These are phyloP conservation scores for Diplodia scrobiculata DNA, from an alignment of 2,329 filamentous ascomycete genomes.

Conservation along the genomic window DNA sequence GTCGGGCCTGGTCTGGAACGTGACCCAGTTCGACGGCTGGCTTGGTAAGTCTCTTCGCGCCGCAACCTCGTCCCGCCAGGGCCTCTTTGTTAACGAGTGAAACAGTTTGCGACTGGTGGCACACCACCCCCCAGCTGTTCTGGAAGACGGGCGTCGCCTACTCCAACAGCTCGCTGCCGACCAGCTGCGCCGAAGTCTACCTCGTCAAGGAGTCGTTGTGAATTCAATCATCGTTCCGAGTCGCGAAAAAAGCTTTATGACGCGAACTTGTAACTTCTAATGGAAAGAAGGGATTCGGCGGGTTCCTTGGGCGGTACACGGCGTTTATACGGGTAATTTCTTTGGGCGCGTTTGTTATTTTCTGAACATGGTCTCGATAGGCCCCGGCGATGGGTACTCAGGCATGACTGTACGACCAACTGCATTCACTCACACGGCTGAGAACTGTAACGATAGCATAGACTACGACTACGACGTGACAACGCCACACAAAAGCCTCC, in stretches of 20 bases:
- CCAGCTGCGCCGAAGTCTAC: conserved; percentile 29
- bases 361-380: neutral
- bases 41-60: conserved; percentile 26
- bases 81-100: neutral
- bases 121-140: conserved; percentile 30
- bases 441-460: conserved; percentile 24
- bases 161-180: conserved; percentile 19
- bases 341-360: neutral
- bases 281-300: neutral
- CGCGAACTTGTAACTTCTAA: neutral
- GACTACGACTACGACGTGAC: conserved; percentile 27
- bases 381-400: conserved; percentile 17
- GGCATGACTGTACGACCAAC: conserved; percentile 25
- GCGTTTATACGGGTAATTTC: conserved; percentile 8
- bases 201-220: conserved; percentile 27
- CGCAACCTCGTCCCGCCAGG: neutral
- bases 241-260: neutral
- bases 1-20: conserved; percentile 19
- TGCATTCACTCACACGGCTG: conserved; percentile 3
- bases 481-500: conserved; percentile 6
- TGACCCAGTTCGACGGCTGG: conserved; percentile 29
- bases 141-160: conserved; percentile 19
- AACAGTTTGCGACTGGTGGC: conserved; percentile 31
- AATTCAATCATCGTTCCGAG: neutral
- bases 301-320: neutral